phyloP scores from a whole-genome alignment of 108 stramenopile genomes.

The Cyclotella baltica region DNA sequence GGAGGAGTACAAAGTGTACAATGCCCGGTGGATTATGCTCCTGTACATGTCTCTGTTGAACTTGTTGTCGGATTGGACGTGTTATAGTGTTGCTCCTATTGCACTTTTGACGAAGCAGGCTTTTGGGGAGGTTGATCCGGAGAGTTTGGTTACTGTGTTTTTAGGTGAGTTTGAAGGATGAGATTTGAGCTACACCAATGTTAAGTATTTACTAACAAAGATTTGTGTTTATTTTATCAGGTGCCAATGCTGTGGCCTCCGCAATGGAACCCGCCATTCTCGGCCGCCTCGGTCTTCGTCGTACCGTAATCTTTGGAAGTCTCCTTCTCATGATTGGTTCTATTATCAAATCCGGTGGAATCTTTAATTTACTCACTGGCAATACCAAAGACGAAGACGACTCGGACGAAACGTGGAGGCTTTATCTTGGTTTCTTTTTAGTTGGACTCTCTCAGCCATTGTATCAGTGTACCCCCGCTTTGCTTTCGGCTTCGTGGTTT shows the following conservation, averaged over 20 bases:
- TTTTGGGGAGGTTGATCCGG: slow-evolving; percentile 86
- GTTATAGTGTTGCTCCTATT: slow-evolving; percentile 90
- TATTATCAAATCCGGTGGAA: slow-evolving; percentile 83
- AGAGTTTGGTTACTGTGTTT: slow-evolving; percentile 82
- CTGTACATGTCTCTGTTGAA: slow-evolving; percentile 89
- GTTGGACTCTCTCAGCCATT: slow-evolving; percentile 89
- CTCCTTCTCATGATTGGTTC: slow-evolving; percentile 83
- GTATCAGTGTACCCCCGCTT: slow-evolving; percentile 90
- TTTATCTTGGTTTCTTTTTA: slow-evolving; percentile 88
- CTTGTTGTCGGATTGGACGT: slow-evolving; percentile 90
- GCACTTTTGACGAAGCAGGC: slow-evolving; percentile 72
- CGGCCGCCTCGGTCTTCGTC: slow-evolving; percentile 75
- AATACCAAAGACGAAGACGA: slow-evolving; percentile 25
- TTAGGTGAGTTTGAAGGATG: no score
- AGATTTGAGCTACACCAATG: no score
- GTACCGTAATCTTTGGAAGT: slow-evolving; percentile 81
- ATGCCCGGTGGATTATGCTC: slow-evolving; percentile 65
- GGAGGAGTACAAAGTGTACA: slow-evolving; percentile 40
- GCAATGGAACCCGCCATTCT: slow-evolving; percentile 86
- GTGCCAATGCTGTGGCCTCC: slow-evolving; percentile 82
- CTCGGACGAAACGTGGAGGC: slow-evolving; percentile 74
- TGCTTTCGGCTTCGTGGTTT: slow-evolving; percentile 90
- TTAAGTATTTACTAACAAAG: no score
- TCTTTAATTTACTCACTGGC: slow-evolving; percentile 42
- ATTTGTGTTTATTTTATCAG: no score